Evolutionary conservation across 352 stramenopile genomes (phyloP), one percentile per base, ranked within the genome.

Genomic region (Aphanomyces astaci): DNA sequence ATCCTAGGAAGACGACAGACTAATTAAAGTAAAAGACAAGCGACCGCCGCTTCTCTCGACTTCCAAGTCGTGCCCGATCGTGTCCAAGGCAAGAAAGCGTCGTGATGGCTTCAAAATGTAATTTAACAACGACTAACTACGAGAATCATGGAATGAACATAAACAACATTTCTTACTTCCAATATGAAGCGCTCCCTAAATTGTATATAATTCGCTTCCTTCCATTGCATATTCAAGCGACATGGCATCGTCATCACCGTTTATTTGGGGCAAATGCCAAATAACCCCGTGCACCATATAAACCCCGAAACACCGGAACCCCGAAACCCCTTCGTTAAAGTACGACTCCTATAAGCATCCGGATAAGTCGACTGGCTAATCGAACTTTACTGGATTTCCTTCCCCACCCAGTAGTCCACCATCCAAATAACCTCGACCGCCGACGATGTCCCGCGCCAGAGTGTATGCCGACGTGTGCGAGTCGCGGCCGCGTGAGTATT

Each of bases 401-500:
- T 43, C 36, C 36, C 36, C 36, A 43, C 36, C 36, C 7, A 43
- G 36, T 43, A 43, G 7, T 15, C 36, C 36, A 43, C 36, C 36
- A 43, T 43, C 36, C 36, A 43, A n/a, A n/a, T n/a, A n/a, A 55
- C 22, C 10, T 63, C 55, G 31, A 43, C 24, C 24, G 52, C 70
- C 13, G 22, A 71, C n/a, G 22, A 71, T 71, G 64, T 89, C 81
- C 76, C 81, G 84, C 48, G 80, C 81, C 40, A 78, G 87, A 9
- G 94, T 98, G 67, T 98, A 98, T 75, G 87, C 88, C 52, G 90
- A 98, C 76, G 91, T 97, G 39, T 98, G 98, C 72, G 85, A 98
- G 73, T 95, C 97, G 74, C 89, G 97, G 40, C 96, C 96, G 22
- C 84, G 94, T 56, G 95, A 98, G 74, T 99, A 99, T 80, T 99